A percentile compares a stretch with the other conserved stretches of the same genome.
These are phyloP conservation scores for Kwoniella sp. DNA, from an alignment of 768 basidiomycete genomes.

Conservation along the genomic window DNA sequence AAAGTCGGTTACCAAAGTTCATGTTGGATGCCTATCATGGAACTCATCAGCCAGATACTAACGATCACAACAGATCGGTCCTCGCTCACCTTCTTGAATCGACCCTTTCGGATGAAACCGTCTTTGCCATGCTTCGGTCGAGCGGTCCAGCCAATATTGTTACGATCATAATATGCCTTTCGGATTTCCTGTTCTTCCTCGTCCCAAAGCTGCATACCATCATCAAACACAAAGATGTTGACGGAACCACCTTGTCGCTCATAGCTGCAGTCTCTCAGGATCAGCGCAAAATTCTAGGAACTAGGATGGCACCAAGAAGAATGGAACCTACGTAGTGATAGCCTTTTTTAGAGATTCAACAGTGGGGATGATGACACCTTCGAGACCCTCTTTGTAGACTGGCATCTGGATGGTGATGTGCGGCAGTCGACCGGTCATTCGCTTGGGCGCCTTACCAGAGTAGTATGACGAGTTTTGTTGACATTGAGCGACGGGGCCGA, in stretches of 20 bases:
- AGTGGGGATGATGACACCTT: constrained; percentile 61
- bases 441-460: constrained; percentile 47
- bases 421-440: constrained; percentile 43
- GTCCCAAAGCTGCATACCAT: constrained; percentile 72
- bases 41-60: neutral
- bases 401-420: constrained; percentile 69
- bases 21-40: constrained; percentile 70
- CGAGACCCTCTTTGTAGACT: constrained; percentile 71
- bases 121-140: constrained; percentile 72
- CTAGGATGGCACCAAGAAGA: neutral
- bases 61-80: neutral
- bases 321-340: constrained; percentile 67
- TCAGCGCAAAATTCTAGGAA: neutral
- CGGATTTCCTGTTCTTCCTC: constrained; percentile 69
- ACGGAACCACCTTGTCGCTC: constrained; percentile 83
- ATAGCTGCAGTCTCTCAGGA: constrained; percentile 51
- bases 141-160: constrained; percentile 79
- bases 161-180: constrained; percentile 70
- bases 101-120: constrained; percentile 77
- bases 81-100: constrained; percentile 75
- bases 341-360: constrained; percentile 79
- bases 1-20: constrained; percentile 76
- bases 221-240: constrained; percentile 69
- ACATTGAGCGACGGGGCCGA: constrained; percentile 55
- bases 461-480: constrained; percentile 53